Evolutionary conservation across 2,329 filamentous ascomycete genomes (phyloP).

Genomic region (Lomentospora prolificans): DNA sequence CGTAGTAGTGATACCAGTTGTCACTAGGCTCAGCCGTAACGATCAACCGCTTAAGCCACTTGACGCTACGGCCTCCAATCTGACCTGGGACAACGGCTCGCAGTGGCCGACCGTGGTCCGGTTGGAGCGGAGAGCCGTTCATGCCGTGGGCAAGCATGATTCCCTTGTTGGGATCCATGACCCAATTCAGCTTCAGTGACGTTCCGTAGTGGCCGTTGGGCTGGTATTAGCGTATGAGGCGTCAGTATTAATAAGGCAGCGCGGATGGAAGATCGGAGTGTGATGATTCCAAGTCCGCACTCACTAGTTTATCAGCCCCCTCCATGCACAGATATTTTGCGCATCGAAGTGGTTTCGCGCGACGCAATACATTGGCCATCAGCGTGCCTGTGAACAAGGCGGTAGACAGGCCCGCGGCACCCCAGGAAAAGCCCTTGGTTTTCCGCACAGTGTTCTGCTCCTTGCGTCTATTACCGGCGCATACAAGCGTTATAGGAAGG

Average conservation of each 20-base stretch:
- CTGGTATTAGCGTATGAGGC: not conserved
- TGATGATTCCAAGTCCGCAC: not conserved
- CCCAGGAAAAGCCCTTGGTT: constrained; percentile 92
- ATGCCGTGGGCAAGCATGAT: constrained; percentile 84
- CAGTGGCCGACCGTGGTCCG: constrained; percentile 80
- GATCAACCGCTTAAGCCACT: constrained; percentile 79
- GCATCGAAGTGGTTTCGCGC: constrained; percentile 55
- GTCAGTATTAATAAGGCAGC: not conserved
- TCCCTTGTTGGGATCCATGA: constrained; percentile 69
- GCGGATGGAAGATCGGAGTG: not conserved
- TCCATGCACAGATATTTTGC: constrained; percentile 64
- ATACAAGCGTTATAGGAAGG: constrained; percentile 80
- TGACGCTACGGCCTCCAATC: constrained; percentile 85
- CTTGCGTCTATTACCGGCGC: constrained; percentile 83
- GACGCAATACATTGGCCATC: constrained; percentile 60
- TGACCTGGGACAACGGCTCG: constrained; percentile 80
- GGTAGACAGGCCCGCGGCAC: constrained; percentile 75
- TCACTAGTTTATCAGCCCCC: constrained; percentile 7
- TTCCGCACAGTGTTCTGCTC: constrained; percentile 88
- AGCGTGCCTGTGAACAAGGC: constrained; percentile 79
- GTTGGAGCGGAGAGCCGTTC: constrained; percentile 73
- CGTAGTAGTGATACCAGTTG: constrained; percentile 94
- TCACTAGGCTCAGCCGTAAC: constrained; percentile 71
- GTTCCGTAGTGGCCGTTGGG: constrained; percentile 88
- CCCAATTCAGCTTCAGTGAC: constrained; percentile 81